These are phyloP conservation scores for Nicotiana rustica DNA, from an alignment of 305 asterid genomes.

Conservation along the genomic window DNA sequence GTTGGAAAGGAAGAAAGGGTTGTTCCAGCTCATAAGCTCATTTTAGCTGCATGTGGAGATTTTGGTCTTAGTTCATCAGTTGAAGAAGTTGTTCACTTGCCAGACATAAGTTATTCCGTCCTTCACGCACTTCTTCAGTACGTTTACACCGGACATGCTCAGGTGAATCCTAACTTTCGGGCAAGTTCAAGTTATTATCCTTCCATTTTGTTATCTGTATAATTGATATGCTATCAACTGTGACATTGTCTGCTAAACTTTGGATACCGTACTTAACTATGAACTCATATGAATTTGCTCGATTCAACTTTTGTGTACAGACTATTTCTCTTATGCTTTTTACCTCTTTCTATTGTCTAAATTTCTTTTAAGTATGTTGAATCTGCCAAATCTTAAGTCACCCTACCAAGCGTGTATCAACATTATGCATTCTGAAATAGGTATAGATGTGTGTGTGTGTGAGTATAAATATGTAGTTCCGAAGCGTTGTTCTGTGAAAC, in stretches of 20 bases:
- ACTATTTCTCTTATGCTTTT: background rate
- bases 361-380: background rate
- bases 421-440: background rate
- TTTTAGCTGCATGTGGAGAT: slow-evolving; percentile 81
- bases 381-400: slow-evolving; percentile 20
- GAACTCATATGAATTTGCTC: background rate
- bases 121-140: slow-evolving; percentile 84
- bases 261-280: background rate
- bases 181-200: slow-evolving; percentile 16
- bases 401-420: background rate
- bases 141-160: slow-evolving; percentile 77
- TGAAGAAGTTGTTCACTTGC: slow-evolving; percentile 61
- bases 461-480: background rate
- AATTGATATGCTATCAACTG: background rate
- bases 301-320: background rate
- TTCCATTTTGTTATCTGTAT: background rate
- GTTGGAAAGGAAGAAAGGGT: slow-evolving; percentile 79
- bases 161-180: slow-evolving; percentile 54
- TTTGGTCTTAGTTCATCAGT: slow-evolving; percentile 55
- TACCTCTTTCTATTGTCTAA: slow-evolving; percentile 19
- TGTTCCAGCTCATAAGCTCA: slow-evolving; percentile 87
- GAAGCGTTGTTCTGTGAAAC: background rate
- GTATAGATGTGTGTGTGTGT: background rate
- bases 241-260: background rate
- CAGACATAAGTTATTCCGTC: slow-evolving; percentile 61